A percentile compares a stretch with the other conserved stretches of the same genome.
phyloP scores from a whole-genome alignment of 495 filamentous ascomycete genomes.

The Aspergillus kassunensis region DNA sequence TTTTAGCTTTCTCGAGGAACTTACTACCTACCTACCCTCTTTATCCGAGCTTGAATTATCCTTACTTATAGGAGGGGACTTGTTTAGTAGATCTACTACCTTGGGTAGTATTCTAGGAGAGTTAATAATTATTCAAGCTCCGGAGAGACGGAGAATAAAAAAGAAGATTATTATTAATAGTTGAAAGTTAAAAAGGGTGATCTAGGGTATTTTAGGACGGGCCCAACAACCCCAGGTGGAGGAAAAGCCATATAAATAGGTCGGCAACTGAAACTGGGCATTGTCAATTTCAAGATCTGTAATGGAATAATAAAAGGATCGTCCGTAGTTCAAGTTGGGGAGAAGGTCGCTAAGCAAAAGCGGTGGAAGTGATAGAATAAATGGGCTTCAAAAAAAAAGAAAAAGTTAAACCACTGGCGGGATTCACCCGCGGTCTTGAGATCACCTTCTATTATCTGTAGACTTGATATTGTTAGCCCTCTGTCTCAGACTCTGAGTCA shows the following conservation, averaged over 20 bases:
- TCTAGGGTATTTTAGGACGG: not conserved
- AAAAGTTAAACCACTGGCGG: too few species aligned
- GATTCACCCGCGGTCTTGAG: too few species aligned
- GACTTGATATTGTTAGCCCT: too few species aligned
- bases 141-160: not conserved
- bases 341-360: too few species aligned
- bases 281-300: too few species aligned
- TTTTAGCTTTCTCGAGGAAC: not conserved
- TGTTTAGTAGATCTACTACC: not conserved
- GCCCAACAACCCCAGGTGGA: not conserved
- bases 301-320: too few species aligned
- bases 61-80: not conserved
- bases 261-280: too few species aligned
- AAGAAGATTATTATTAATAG: not conserved
- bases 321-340: too few species aligned
- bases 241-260: not conserved
- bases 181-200: not conserved
- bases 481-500: too few species aligned
- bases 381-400: too few species aligned
- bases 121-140: not conserved
- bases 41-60: not conserved
- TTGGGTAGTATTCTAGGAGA: not conserved
- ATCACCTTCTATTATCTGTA: too few species aligned
- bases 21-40: conserved; percentile 3
- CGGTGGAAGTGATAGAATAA: too few species aligned